Evolutionary conservation across 2,329 filamentous ascomycete genomes (phyloP).

Genomic region (Coniochaeta pulveracea): DNA sequence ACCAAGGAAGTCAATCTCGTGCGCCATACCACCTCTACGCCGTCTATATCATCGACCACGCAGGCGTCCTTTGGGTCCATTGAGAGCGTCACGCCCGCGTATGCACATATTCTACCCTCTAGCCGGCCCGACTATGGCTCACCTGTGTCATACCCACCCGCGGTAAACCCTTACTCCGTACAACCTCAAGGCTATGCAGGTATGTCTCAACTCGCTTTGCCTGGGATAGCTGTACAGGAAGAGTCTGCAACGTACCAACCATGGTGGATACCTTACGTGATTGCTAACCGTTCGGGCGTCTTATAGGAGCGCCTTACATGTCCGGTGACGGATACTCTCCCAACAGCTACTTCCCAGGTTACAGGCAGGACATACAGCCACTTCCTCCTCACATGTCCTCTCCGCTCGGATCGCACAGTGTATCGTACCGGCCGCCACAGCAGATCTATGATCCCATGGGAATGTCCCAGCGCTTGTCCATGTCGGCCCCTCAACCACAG

Average conservation of each 20-base stretch:
- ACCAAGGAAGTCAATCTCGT: slow-evolving; percentile 55
- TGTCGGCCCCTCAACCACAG: slow-evolving; percentile 41
- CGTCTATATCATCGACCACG: slow-evolving; percentile 72
- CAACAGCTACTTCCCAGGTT: slow-evolving; percentile 1
- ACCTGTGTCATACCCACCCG: slow-evolving; percentile 13
- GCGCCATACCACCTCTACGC: slow-evolving; percentile 51
- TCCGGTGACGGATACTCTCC: slow-evolving; percentile 3
- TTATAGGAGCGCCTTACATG: slow-evolving; percentile 3
- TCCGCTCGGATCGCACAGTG: slow-evolving; percentile 8
- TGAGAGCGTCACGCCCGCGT: slow-evolving; percentile 21
- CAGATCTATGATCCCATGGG: slow-evolving; percentile 22
- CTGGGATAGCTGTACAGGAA: too few relatives aligned
- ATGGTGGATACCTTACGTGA: too few relatives aligned
- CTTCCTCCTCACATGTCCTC: slow-evolving; percentile 3
- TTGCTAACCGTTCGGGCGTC: slow-evolving; percentile 4
- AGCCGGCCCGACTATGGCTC: slow-evolving; percentile 22
- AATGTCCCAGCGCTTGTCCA: slow-evolving; percentile 20
- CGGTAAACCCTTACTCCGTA: slow-evolving; percentile 15
- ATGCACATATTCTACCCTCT: slow-evolving; percentile 23
- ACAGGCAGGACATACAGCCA: slow-evolving; percentile 1
- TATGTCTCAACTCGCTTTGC: slow-evolving; percentile 7
- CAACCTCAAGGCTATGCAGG: slow-evolving; percentile 14
- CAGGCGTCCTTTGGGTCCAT: slow-evolving; percentile 63
- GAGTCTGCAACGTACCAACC: too few relatives aligned
- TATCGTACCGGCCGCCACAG: slow-evolving; percentile 19